Evolutionary conservation across 306 rosid species (phyloP).

Genomic region (Trifolium dubium): DNA sequence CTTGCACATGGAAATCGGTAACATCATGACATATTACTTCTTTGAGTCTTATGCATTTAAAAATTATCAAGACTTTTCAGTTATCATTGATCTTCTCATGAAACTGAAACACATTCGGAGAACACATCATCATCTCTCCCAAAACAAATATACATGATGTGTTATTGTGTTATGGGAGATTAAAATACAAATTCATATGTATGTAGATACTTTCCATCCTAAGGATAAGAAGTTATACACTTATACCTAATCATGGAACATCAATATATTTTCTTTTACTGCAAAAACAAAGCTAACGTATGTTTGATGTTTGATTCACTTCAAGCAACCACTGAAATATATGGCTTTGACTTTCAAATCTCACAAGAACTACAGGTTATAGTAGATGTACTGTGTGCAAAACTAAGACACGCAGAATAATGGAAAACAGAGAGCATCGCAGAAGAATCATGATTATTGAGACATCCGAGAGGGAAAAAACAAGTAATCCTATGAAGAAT

Average conservation of each 20-base stretch:
- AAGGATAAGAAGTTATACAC: no score
- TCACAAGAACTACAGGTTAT: neutral
- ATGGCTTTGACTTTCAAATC: no score
- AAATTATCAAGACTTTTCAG: neutral
- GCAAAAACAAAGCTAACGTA: no score
- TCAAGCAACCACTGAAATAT: no score
- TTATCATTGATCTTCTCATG: neutral
- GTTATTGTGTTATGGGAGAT: neutral
- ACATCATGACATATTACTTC: no score
- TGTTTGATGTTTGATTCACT: no score
- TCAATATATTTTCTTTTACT: no score
- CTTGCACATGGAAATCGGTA: no score
- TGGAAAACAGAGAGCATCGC: neutral
- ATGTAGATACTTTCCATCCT: no score
- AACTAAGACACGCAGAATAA: constrained; percentile 7
- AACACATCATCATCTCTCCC: neutral
- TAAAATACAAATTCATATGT: no score
- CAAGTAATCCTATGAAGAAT: neutral
- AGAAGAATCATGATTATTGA: neutral
- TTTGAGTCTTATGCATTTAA: neutral
- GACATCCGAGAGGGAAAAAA: neutral
- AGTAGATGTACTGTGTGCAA: neutral
- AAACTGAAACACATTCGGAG: neutral
- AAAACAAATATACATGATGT: neutral
- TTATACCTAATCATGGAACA: no score